These are phyloP conservation scores for Euphorbia peplus DNA, from an alignment of 345 rosid species.

Conservation along the genomic window DNA sequence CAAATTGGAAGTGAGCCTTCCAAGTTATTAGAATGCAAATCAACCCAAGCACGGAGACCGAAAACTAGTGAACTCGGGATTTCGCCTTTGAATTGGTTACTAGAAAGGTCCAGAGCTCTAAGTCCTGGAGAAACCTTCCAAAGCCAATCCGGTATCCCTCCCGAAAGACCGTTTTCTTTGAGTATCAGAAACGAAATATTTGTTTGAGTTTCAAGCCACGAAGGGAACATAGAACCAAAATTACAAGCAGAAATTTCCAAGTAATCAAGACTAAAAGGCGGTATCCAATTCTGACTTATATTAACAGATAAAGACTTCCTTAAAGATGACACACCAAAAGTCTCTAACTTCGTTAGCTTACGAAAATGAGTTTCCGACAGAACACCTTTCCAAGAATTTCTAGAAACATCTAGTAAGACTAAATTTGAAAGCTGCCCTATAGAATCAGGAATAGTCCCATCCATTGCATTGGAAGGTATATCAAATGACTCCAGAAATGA, in stretches of 20 bases:
- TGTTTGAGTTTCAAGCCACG: constrained; percentile 18
- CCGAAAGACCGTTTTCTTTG: constrained; percentile 11
- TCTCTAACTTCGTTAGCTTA: constrained; percentile 12
- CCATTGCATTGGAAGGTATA: constrained; percentile 16
- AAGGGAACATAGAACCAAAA: constrained; percentile 7
- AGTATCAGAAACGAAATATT: background rate
- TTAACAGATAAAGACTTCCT: constrained; percentile 4
- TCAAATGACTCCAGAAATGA: constrained; percentile 2
- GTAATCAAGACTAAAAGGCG: constrained; percentile 10
- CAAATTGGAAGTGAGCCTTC: constrained; percentile 50
- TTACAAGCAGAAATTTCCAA: constrained; percentile 11
- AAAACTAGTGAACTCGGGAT: constrained; percentile 6
- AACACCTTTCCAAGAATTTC: constrained; percentile 22
- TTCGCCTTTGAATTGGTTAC: constrained; percentile 14
- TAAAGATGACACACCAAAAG: background rate
- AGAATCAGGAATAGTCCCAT: constrained; percentile 21
- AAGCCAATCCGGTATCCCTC: constrained; percentile 17
- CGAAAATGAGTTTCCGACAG: constrained; percentile 16
- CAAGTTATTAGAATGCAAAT: constrained; percentile 38
- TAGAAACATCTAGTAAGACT: constrained; percentile 8
- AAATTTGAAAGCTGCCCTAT: constrained; percentile 13
- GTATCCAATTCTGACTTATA: constrained; percentile 10
- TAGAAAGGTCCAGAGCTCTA: constrained; percentile 7
- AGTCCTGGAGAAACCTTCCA: constrained; percentile 9
- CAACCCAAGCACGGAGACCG: constrained; percentile 12